Evolutionary conservation across 306 rosid species (phyloP).

Genomic region (Cucumis cinereus): DNA sequence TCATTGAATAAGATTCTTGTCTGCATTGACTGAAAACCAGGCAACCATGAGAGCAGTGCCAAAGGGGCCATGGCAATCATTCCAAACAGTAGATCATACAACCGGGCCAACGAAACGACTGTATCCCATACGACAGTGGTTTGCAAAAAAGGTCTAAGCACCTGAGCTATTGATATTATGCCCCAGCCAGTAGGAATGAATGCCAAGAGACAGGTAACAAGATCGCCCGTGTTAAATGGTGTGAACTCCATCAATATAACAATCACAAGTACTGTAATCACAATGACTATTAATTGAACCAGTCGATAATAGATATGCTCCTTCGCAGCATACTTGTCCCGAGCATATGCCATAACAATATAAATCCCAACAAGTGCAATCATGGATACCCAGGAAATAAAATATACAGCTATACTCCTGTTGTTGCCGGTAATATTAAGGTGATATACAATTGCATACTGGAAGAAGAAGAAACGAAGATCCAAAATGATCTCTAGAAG

Average conservation of each 20-base stretch:
- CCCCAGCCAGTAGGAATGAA: conserved; percentile 97
- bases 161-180: conserved; percentile 75
- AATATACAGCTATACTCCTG: conserved; percentile 62
- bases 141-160: conserved; percentile 77
- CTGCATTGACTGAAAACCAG: conserved; percentile 95
- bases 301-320: conserved; percentile 68
- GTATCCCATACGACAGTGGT: conserved; percentile 76
- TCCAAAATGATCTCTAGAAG: conserved; percentile 81
- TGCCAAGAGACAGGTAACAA: conserved; percentile 59
- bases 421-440: conserved; percentile 24
- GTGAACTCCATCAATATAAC: conserved; percentile 51
- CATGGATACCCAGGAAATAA: conserved; percentile 76
- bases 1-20: conserved; percentile 90
- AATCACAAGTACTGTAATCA: conserved; percentile 39
- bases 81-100: conserved; percentile 74
- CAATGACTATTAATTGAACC: conserved; percentile 65
- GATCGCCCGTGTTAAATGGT: conserved; percentile 33
- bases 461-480: conserved; percentile 97
- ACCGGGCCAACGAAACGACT: conserved; percentile 70
- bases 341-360: conserved; percentile 49
- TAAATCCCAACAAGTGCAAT: conserved; percentile 58
- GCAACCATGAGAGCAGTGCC: conserved; percentile 85
- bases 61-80: conserved; percentile 72
- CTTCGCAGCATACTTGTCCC: conserved; percentile 61
- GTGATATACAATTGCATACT: conserved; percentile 80